Percentiles rank a stretch among this genome's conserved stretches.
Evolutionary conservation across 2,329 filamentous ascomycete genomes (phyloP).

Genomic region (Fusarium fujikuroi): DNA sequence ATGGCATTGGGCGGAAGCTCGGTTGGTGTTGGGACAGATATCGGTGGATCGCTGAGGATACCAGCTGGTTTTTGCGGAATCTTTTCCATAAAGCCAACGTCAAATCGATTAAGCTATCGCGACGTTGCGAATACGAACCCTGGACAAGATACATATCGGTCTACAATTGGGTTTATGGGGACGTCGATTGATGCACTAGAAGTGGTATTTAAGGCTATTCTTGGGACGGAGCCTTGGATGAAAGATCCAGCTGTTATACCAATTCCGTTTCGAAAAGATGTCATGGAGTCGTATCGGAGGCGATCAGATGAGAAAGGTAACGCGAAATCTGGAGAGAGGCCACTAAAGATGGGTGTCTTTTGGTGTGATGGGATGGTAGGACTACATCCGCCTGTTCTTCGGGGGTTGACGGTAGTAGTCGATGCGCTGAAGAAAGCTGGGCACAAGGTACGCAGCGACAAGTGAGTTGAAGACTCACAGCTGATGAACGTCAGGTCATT

Average conservation of each 20-base stretch:
- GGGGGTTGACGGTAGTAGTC: slow-evolving; percentile 41
- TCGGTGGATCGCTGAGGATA: slow-evolving; percentile 48
- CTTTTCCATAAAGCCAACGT: slow-evolving; percentile 34
- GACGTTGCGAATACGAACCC: slow-evolving; percentile 43
- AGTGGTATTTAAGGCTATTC: slow-evolving; percentile 65
- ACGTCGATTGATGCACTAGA: slow-evolving; percentile 64
- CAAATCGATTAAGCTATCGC: slow-evolving; percentile 32
- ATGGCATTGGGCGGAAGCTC: slow-evolving; percentile 47
- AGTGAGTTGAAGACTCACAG: accelerated
- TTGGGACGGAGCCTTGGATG: slow-evolving; percentile 71
- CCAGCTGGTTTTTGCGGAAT: slow-evolving; percentile 46
- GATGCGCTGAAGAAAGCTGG: slow-evolving; percentile 4
- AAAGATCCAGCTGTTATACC: slow-evolving; percentile 73
- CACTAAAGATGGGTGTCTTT: slow-evolving; percentile 66
- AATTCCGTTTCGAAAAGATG: slow-evolving; percentile 70
- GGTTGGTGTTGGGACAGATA: slow-evolving; percentile 52
- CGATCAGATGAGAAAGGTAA: slow-evolving; percentile 28
- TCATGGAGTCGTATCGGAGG: slow-evolving; percentile 53
- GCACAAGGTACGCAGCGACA: slow-evolving; percentile 53
- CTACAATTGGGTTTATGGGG: slow-evolving; percentile 71
- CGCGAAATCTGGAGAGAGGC: slow-evolving; percentile 19
- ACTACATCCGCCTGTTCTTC: slow-evolving; percentile 66
- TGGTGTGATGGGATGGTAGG: slow-evolving; percentile 60
- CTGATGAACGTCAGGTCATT: slow-evolving; percentile 43
- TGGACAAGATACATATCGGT: slow-evolving; percentile 71